Evolutionary conservation across 2,329 filamentous ascomycete species (phyloP), one percentile per base, ranked within the genome.

Genomic region (Didymella pomorum): DNA sequence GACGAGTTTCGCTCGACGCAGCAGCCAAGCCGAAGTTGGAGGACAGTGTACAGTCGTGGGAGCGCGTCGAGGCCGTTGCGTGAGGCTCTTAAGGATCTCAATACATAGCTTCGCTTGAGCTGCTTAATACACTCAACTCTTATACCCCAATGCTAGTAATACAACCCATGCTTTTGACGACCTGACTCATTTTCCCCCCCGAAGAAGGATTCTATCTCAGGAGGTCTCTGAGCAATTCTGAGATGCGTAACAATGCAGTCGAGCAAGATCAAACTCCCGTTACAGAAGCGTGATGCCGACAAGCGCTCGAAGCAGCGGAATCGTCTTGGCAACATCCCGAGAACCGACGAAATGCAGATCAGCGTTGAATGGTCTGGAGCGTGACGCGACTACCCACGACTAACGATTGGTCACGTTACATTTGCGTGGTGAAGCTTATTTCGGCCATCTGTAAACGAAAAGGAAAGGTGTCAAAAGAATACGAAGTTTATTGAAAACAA

Each of bases 1-100:
- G 88, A 60, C 81, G 80, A 56, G 86, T 89, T 16, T 68, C 69
- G 42, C 70, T 74, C 12, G 70, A 74, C 51, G 64, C 65, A 14
- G 55, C 62, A 65, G 56, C 65, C 71, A 77, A 63, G 67, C 75
- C 66, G 31, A 78, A 71, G 67, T 76, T 80, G 55, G 74, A 78
- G 60, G 78, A 79, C 55, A 81, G 79, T 62, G 73, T 80, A 60
- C 79, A 79, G 54, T 81, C 71, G 41, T 77, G 80, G 80, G 80
- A 82, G 66, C 79, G 50, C 31, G 56, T 54, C 37, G 56, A 58
- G 46, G 56, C 56, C n/a, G 29, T 43, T 42, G 52, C 35, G 35
- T 54, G 44, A 54, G 25, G 26, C 8, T 44, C 8, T 18, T 18
- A 18, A 14, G 12, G 4, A 4, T 25, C 12, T 11, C 21, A 25